These are phyloP conservation scores for Casuarina equisetifolia DNA, from an alignment of 306 rosid species.

Conservation along the genomic window DNA sequence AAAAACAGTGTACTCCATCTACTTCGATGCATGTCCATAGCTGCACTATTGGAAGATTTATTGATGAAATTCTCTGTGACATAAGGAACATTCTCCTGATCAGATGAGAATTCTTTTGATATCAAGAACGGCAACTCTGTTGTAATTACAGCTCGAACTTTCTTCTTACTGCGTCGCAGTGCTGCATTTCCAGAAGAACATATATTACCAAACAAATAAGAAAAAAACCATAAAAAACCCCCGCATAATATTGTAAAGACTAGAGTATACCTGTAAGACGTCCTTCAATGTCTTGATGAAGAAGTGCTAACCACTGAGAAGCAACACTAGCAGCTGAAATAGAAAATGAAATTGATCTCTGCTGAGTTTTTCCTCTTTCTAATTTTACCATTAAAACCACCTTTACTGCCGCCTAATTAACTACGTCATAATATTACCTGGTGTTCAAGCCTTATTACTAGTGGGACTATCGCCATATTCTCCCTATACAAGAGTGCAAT, in stretches of 20 bases:
- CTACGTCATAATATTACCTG: not conserved
- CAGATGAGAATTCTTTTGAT: slow-evolving; percentile 67
- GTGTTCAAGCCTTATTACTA: not conserved
- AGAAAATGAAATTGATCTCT: slow-evolving; percentile 31
- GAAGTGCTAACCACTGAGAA: slow-evolving; percentile 94
- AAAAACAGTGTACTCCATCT: slow-evolving; percentile 79
- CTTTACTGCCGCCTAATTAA: not conserved
- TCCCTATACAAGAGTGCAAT: slow-evolving; percentile 16
- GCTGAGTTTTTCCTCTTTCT: slow-evolving; percentile 7
- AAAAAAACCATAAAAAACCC: slow-evolving; percentile 13
- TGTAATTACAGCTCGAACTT: slow-evolving; percentile 70
- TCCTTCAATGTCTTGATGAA: slow-evolving; percentile 80
- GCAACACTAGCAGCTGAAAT: slow-evolving; percentile 94
- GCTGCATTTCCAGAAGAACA: slow-evolving; percentile 51
- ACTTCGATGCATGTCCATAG: slow-evolving; percentile 73
- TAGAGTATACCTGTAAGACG: slow-evolving; percentile 70
- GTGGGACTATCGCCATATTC: not conserved
- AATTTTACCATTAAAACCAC: not conserved
- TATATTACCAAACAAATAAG: slow-evolving; percentile 16
- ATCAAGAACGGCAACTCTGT: slow-evolving; percentile 81
- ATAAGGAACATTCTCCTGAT: slow-evolving; percentile 48
- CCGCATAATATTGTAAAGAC: slow-evolving; percentile 3
- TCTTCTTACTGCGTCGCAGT: slow-evolving; percentile 75
- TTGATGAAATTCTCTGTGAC: slow-evolving; percentile 26
- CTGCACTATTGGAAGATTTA: slow-evolving; percentile 37